Base-by-base conservation (phyloP, 352 stramenopile species). In the Pythium rishiriense region DNA sequence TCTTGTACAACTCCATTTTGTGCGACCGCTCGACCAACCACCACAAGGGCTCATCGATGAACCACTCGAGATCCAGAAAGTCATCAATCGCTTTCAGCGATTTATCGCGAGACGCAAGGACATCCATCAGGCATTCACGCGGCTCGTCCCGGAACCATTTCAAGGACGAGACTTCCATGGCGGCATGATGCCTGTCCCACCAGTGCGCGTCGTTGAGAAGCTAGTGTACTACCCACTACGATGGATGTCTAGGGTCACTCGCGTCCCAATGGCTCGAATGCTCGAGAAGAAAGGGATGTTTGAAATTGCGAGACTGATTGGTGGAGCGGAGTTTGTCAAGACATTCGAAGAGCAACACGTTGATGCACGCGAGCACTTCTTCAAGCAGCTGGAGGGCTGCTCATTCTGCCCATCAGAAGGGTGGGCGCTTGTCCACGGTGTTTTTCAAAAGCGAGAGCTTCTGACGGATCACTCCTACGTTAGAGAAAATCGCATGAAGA, bases 391-490 rank as follows among this genome's bases (percentile, higher is more conserved):
- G 0, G 58, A 55, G 0, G 56, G 69, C 19, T 91, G 81, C 37
- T 46, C 63, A 17, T 91, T 88, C 54, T 91, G 81, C 43, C 66
- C 73, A 11, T 90, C 78, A 0, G 83, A 94, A 64, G 83, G 85
- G 15, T 91, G 78, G 76, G 76, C 85, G 3, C n/a, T 94, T 10
- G 85, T 94, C 15, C 83, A 94, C 42, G 83, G 83, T 11, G 80
- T 94, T 6, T 94, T 91, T 33, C 64, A 84, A 28, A 77, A 80
- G 55, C 47, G 49, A 29, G 59, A 75, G 26, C 17, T 55, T 3
- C 52, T 54, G 62, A 72, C 57, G n/a, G 63, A 70, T 19, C 17
- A 50, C 14, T 70, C 41, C 1, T 69, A 66, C 37, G 48, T 37
- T 11, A 22, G 37, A 19, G 60, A 69, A 28, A 69, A 69, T 21